Evolutionary conservation across 106 monocot species (phyloP), one percentile per base, ranked within the genome.

Genomic region (Iris macrosiphon): DNA sequence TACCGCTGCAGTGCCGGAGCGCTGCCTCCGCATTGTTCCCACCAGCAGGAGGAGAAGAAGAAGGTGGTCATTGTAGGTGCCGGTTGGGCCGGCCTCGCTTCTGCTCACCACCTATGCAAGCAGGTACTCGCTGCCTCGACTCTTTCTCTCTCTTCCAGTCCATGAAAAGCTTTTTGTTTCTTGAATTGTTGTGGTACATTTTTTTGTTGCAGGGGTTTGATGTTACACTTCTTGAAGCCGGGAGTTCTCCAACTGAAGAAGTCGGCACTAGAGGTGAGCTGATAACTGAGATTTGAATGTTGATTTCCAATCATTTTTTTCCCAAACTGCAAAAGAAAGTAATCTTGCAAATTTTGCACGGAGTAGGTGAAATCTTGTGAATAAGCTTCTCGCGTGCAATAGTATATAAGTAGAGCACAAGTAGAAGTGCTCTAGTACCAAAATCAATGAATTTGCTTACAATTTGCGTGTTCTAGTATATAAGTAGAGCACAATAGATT

Each of bases 31-130:
- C 43, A 17, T 44, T 44, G 3, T 44, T 13, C 27, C 1, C 11
- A 51, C 7, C 13, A 28, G n/a, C 11, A 51, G 26, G 49, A 25
- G 12, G 15, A 24, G 6, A 30, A 51, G 69, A 89, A 74, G 75
- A 79, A 80, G 64, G 84, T 89, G 28, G 71, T 84, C 21, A 80
- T 89, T 43, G 64, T 80, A 28, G 89, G 89, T 38, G 73, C 80
- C 40, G 89, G 84, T 27, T 84, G 89, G 80, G 76, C 84, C 20
- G 84, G 76, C 33, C 80, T 89, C 46, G 79, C 76, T 35, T 72
- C 77, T 0, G 80, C 89, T 40, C 84, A 89, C 64, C 89, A 89
- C 52, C 77, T 89, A 28, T 28, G 57, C 64, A 80, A 89, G 31
- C 84, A 84, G 66, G 79, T 77, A 23, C 17, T n/a, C n/a, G 31